Evolutionary conservation across 1,284 basidiomycete species (phyloP).

Genomic region (Cryptococcus sp.): DNA sequence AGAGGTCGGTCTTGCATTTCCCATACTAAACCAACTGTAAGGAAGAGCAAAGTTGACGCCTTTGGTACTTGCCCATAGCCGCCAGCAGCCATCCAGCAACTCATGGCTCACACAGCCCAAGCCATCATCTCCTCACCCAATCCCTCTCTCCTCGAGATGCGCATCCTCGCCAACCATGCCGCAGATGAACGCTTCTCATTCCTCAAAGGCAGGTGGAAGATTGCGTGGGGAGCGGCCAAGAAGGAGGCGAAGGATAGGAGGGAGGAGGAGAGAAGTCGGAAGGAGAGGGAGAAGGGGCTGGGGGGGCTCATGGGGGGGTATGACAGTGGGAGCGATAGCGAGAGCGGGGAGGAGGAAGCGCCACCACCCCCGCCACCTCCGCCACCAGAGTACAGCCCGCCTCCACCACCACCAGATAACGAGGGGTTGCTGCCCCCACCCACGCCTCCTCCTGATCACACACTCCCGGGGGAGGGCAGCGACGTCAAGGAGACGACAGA

Average conservation of each 20-base stretch:
- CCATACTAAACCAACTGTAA: neutral
- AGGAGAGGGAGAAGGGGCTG: constrained; percentile 19
- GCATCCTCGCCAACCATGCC: constrained; percentile 81
- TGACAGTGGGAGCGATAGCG: constrained; percentile 38
- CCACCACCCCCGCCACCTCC: constrained; percentile 21
- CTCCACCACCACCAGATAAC: constrained; percentile 14
- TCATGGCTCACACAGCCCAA: constrained; percentile 71
- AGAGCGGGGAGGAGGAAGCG: constrained; percentile 15
- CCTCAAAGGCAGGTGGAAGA: constrained; percentile 67
- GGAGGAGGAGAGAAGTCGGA: constrained; percentile 9
- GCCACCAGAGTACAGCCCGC: constrained; percentile 8
- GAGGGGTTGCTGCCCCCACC: neutral
- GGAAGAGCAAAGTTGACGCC: too few relatives aligned
- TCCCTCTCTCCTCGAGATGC: constrained; percentile 71
- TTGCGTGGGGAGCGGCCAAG: constrained; percentile 56
- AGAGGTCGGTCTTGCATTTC: constrained; percentile 54
- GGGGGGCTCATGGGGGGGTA: constrained; percentile 45
- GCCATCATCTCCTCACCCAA: constrained; percentile 68
- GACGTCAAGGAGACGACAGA: neutral
- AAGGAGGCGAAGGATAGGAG: constrained; percentile 14
- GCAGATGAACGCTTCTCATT: constrained; percentile 68
- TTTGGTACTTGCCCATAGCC: too few relatives aligned
- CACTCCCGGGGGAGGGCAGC: too few relatives aligned
- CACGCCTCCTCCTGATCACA: neutral
- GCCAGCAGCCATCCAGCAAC: constrained; percentile 58